Base-by-base conservation (phyloP, 140 eudicot species). In the Erigeron philadelphicus region DNA sequence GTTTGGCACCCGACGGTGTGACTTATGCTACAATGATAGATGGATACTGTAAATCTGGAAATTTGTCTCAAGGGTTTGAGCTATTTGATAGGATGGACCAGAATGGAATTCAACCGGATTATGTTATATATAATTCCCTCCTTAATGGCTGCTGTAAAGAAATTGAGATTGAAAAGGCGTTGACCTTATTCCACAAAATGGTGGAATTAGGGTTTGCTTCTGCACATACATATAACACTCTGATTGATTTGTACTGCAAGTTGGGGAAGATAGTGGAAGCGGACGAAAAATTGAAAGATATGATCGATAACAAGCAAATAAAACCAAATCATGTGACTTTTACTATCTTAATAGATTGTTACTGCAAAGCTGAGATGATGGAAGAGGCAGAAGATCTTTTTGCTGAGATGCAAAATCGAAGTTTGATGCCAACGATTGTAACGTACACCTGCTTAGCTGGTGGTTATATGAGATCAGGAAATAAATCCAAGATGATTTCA, bases 81-180 rank as follows among this genome's bases (percentile, higher is more conserved):
- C 80, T 90, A 73, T 78, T 85, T 17, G 82, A 85, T 62, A 84
- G 78, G 68, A 88, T 90, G 90, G 53, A 57, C 43, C 66, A 65
- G 19, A 75, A 64, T 65, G 86, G 87, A 19, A 71, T 90, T 42
- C 72, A 61, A 64, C 86, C 88, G 5, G 96, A 85, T 84, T 59
- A 73, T 54, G 81, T 80, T 70, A 88, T 86, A 13, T 88, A 83
- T 57, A 85, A 81, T 56, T 65, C 90, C 71, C 90, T 90, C 54
- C 75, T 85, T n/a, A 79, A 80, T 31, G 97, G 97, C 8, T 90
- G 90, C 57, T 90, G 93, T 67, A 88, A 81, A 81, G 84, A 81
- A 61, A 78, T 70, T 15, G 75, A 90, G 52, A 63, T 74, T 0
- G 85, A 85, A 66, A 88, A 77, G 79, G 96, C 97, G 5, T 73